A percentile compares a stretch with the other conserved stretches of the same genome.
Conservation (phyloP, 1,284 basidiomycete genomes). For the Malassezia brasiliensis region DNA sequence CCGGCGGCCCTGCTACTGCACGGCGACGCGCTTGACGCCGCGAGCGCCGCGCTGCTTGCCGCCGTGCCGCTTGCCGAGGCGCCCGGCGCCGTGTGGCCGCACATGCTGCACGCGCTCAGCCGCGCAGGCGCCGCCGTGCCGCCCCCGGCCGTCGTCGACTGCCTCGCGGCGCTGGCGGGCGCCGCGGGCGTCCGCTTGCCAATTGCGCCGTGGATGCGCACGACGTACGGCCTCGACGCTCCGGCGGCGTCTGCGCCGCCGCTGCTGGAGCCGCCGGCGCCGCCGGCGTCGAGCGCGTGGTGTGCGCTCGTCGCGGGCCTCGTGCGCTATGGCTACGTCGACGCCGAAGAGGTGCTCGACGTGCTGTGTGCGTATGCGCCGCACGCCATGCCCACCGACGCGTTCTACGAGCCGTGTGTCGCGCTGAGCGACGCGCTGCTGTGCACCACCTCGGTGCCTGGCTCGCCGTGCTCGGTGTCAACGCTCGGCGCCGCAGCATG, state of each 20-base stretch:
- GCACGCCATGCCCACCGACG: background rate
- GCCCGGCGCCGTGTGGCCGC: conserved; percentile 1
- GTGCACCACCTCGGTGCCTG: background rate
- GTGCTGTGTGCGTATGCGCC: conserved; percentile 2
- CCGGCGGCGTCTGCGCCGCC: background rate
- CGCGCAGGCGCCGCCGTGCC: background rate
- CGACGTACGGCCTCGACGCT: background rate
- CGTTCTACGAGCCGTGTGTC: conserved; percentile 1
- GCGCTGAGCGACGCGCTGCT: conserved; percentile 5
- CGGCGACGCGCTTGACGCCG: background rate
- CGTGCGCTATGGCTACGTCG: conserved; percentile 4
- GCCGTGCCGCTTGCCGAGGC: conserved; percentile 5
- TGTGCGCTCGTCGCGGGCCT: conserved; percentile 1
- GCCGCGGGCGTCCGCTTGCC: conserved; percentile 8
- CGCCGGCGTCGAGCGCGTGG: background rate
- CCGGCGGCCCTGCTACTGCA: background rate
- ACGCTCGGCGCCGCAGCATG: conserved; percentile 2
- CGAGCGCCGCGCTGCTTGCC: background rate
- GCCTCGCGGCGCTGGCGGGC: conserved; percentile 8
- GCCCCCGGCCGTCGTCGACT: background rate
- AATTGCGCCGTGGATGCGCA: conserved; percentile 9
- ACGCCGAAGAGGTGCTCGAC: conserved; percentile 3
- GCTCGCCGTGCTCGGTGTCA: background rate
- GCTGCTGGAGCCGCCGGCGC: background rate
- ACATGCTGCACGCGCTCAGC: background rate